Conservation (phyloP, 1,284 basidiomycete genomes). For the Pholiota adiposa region DNA sequence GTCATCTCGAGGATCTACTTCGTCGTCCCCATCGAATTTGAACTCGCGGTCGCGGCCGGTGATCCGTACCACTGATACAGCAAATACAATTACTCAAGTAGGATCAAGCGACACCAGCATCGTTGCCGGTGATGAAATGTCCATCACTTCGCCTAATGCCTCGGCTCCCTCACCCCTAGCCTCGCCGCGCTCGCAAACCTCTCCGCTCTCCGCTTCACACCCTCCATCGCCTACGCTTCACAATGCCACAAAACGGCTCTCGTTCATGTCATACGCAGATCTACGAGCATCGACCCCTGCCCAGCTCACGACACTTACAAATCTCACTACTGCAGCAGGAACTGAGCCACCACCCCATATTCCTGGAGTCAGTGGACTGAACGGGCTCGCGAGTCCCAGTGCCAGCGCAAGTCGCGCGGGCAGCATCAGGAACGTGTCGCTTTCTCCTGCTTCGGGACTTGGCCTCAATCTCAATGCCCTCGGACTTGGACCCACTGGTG, state of each 20-base stretch:
- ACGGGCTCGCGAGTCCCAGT: slow-evolving; percentile 18
- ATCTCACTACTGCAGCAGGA: slow-evolving; percentile 64
- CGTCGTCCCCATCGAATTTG: neutral
- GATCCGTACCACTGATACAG: slow-evolving; percentile 6
- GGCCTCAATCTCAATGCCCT: slow-evolving; percentile 21
- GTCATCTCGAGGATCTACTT: slow-evolving; percentile 2
- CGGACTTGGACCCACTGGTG: slow-evolving; percentile 22
- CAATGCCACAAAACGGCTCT: slow-evolving; percentile 65
- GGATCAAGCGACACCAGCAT: slow-evolving; percentile 9
- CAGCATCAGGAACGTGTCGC: slow-evolving; percentile 12
- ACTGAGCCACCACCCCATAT: slow-evolving; percentile 67
- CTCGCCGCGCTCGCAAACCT: slow-evolving; percentile 15
- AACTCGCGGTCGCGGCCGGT: neutral
- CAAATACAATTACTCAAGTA: slow-evolving; percentile 3
- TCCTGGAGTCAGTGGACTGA: slow-evolving; percentile 54
- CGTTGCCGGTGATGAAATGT: neutral
- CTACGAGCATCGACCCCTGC: slow-evolving; percentile 78
- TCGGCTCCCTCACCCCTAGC: neutral
- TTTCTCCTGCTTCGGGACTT: neutral
- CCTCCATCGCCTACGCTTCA: slow-evolving; percentile 58
- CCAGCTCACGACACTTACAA: slow-evolving; percentile 69
- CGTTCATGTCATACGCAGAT: slow-evolving; percentile 86
- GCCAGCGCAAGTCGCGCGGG: slow-evolving; percentile 9
- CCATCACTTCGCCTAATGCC: neutral
- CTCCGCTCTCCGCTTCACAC: slow-evolving; percentile 36